Base-by-base conservation (phyloP, 139 green algal species). In the Edaphochlamys debaryana region DNA sequence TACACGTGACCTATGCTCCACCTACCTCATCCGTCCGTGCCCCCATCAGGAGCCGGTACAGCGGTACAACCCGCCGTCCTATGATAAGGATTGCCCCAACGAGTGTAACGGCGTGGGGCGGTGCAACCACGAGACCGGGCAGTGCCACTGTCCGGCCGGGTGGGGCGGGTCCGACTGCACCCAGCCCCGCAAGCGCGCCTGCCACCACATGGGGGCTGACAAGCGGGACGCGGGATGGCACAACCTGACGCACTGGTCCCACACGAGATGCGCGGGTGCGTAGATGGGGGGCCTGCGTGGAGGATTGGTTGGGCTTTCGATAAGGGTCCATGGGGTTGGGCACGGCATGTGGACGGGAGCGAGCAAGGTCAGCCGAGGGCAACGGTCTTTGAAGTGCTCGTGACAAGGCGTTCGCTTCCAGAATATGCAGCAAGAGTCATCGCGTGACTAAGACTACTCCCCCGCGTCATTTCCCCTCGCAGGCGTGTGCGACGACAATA, bases 401-500 rank as follows among this genome's bases (percentile, higher is more conserved):
- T n/a, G n/a, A n/a, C n/a, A n/a, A n/a, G n/a, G n/a, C n/a, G n/a
- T n/a, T n/a, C n/a, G n/a, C n/a, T n/a, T n/a, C n/a, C n/a, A n/a
- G n/a, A n/a, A n/a, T n/a, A n/a, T n/a, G n/a, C n/a, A n/a, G n/a
- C n/a, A n/a, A n/a, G n/a, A n/a, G n/a, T n/a, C n/a, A n/a, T n/a
- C n/a, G n/a, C n/a, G n/a, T n/a, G n/a, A n/a, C n/a, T n/a, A n/a
- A n/a, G n/a, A n/a, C n/a, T n/a, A n/a, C n/a, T n/a, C n/a, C n/a
- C n/a, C n/a, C n/a, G n/a, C n/a, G n/a, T n/a, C n/a, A n/a, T n/a
- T 64, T 27, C 56, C 56, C 56, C 30, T 38, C 84, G 45, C 86
- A 78, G 89, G 89, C 30, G 72, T 91, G 9, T 92, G 89, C 58
- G 89, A 92, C 50, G 89, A 90, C 50, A 78, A 88, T 54, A 88